Percentiles rank a stretch among this genome's conserved stretches.
These are phyloP conservation scores for Coniochaeta sp. DNA, from an alignment of 2,329 filamentous ascomycete species.

Conservation along the genomic window DNA sequence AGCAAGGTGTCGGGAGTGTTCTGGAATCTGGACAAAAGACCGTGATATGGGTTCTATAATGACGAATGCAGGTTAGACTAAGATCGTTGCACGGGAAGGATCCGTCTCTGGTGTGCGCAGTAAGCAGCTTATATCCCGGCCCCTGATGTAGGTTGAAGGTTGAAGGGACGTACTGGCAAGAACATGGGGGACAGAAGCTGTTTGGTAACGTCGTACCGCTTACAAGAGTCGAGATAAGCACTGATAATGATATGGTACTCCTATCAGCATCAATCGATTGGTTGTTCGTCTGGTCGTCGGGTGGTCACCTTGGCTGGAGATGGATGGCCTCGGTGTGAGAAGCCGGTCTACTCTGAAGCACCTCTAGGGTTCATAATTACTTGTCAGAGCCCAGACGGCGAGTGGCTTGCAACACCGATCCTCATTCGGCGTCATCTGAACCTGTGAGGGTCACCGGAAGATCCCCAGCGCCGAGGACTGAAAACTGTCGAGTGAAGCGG, in stretches of 20 bases:
- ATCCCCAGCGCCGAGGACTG: not conserved
- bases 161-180: not conserved
- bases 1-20: not conserved
- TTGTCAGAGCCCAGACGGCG: too few species aligned
- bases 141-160: not conserved
- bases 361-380: too few species aligned
- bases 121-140: not conserved
- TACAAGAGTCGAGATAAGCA: not conserved
- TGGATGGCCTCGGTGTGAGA: not conserved
- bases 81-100: not conserved
- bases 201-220: not conserved
- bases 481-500: not conserved
- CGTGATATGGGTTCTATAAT: not conserved
- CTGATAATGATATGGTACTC: not conserved
- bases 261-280: not conserved
- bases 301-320: not conserved
- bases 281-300: not conserved
- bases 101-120: not conserved
- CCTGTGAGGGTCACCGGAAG: not conserved
- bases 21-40: not conserved
- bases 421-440: not conserved
- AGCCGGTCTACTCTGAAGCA: too few species aligned
- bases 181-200: not conserved
- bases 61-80: not conserved
- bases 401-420: not conserved